A percentile compares a stretch with the other conserved stretches of the same genome.
phyloP scores from a whole-genome alignment of 192 early-diverging fungal genomes.

The Entrophospora sp. region DNA sequence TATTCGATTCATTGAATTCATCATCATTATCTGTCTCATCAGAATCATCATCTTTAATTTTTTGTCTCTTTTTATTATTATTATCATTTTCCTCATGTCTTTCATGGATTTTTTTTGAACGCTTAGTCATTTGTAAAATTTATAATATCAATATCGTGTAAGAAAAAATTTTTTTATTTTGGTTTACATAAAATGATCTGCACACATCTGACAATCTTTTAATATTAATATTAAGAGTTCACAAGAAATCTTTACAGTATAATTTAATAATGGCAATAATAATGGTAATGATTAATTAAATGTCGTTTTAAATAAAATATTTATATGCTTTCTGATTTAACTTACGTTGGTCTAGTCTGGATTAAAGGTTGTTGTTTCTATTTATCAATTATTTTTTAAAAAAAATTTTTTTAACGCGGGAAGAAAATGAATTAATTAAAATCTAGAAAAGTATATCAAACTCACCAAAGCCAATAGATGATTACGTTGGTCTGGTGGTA shows the following conservation, averaged over 20 bases:
- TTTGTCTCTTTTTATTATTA: constrained; percentile 10
- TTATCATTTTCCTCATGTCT: not conserved
- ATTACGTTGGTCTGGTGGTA: constrained; percentile 15
- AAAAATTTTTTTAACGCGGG: not conserved
- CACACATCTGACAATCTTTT: too few species aligned
- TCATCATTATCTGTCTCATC: too few species aligned
- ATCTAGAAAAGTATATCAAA: not conserved
- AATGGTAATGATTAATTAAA: too few species aligned
- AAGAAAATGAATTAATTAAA: not conserved
- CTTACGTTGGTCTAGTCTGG: constrained; percentile 2
- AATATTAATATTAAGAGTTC: too few species aligned
- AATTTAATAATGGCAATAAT: too few species aligned
- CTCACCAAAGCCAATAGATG: not conserved
- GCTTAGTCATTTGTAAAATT: too few species aligned
- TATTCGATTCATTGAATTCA: not conserved
- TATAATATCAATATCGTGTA: too few species aligned
- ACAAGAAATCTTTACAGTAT: too few species aligned
- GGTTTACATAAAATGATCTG: too few species aligned
- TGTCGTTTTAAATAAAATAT: not conserved
- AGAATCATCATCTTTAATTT: not conserved
- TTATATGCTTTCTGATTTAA: not conserved
- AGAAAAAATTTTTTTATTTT: too few species aligned
- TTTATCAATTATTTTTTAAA: not conserved
- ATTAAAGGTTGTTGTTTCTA: constrained; percentile 5
- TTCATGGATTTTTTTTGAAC: too few species aligned